Evolutionary conservation across 768 basidiomycete genomes (phyloP).

Genomic region (Solioccasus polychromus): DNA sequence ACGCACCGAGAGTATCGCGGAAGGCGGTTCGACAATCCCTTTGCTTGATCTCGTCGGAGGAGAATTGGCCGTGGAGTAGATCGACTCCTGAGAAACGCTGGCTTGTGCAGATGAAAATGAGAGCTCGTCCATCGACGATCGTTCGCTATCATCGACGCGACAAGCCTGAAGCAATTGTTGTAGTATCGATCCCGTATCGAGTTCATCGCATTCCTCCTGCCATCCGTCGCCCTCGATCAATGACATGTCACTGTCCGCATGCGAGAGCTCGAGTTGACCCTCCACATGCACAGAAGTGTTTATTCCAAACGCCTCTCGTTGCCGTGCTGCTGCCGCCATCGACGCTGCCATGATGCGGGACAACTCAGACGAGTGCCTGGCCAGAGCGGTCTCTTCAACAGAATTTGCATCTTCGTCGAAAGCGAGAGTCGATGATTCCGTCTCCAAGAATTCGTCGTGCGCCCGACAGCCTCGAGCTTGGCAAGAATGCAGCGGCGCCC

Average conservation of each 20-base stretch:
- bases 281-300: conserved; percentile 35
- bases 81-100: conserved; percentile 23
- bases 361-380: conserved; percentile 28
- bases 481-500: conserved; percentile 8
- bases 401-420: conserved; percentile 18
- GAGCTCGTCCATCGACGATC: conserved; percentile 4
- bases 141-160: neutral
- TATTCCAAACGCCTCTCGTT: conserved; percentile 52
- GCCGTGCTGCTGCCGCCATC: conserved; percentile 40
- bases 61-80: conserved; percentile 22
- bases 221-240: conserved; percentile 39
- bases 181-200: conserved; percentile 31
- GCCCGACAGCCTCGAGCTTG: too few species aligned
- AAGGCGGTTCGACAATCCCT: conserved; percentile 10
- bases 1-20: conserved; percentile 5
- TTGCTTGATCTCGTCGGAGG: conserved; percentile 9
- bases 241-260: conserved; percentile 48
- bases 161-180: conserved; percentile 13
- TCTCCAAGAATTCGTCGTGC: conserved; percentile 1
- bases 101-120: conserved; percentile 14
- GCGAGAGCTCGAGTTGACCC: conserved; percentile 21
- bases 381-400: neutral
- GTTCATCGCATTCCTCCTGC: conserved; percentile 35
- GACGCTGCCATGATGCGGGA: conserved; percentile 27
- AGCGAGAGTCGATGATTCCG: conserved; percentile 12